Evolutionary conservation across 768 basidiomycete species (phyloP), one percentile per base, ranked within the genome.

Genomic region (Clavulina sp.): DNA sequence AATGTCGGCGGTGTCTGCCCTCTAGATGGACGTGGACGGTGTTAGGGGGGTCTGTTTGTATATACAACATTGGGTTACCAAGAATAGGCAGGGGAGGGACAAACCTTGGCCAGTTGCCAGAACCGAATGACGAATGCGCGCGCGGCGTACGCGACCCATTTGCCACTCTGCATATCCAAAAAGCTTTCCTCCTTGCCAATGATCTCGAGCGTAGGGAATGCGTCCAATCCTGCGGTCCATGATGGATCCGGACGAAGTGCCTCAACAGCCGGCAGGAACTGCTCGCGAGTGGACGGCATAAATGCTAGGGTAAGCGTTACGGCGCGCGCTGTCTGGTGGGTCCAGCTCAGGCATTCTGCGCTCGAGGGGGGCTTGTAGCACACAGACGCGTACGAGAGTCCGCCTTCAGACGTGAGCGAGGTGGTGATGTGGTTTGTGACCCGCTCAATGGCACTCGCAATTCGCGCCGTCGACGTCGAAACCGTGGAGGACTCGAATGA

Each of bases 1-100:
- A 60, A 99, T 96, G 66, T 99, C 95, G 23, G 92, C 76, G 0
- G 89, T 91, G 65, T 95, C 87, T 7, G 95, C 91, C 69, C 89
- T 87, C 78, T 84, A 66, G 51, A 19, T 34, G 53, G 32, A 59
- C 54, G 21, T 40, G 53, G 51, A 59, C 49, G 60, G 49, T 19
- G 18, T 24, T 36, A 48, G 30, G 29, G 38, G 23, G 19, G 40
- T n/a, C n/a, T n/a, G n/a, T n/a, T n/a, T n/a, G n/a, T n/a, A n/a
- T n/a, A n/a, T n/a, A n/a, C n/a, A n/a, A 16, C 32, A 49, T 9
- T 29, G 24, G 31, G 48, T 30, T 18, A 29, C n/a, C 32, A 19
- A 26, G 23, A 18, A 38, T 13, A 24, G 1, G 16, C 52, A 53
- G 18, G 54, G 36, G 52, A 60, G 50, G 34, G 56, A 66, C 66